Base-by-base conservation (phyloP, 2,329 filamentous ascomycete genomes). In the Fusarium zealandicum region DNA sequence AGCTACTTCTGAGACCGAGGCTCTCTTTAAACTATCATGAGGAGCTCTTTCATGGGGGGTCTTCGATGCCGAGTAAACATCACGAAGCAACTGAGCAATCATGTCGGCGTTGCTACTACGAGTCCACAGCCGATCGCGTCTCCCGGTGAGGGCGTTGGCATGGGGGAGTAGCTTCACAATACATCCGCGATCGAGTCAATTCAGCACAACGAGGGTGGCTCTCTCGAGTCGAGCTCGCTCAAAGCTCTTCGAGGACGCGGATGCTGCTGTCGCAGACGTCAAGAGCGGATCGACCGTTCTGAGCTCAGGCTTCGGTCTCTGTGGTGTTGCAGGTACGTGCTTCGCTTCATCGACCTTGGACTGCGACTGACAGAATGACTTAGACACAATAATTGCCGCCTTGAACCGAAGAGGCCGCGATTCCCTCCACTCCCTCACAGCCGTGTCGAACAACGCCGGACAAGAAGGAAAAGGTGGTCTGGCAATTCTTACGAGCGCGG, bases 241-340 rank as follows among this genome's bases (percentile, higher is more conserved):
- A 1, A 84, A 84, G 64, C 63, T 83, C 2, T 82, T 74, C 61
- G 69, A 70, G 3, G 82, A 78, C 4, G 88, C 88, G 14, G 86
- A 88, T 58, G 84, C 84, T 35, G 90, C 90, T 6, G 82, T 92
- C 33, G 82, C 84, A 3, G 89, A 91, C 68, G 76, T 93, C 51
- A 78, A 87, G 69, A 87, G 88, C 65, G 84, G 89, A 48, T 86
- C 85, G 10, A 89, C 84, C 0, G 78, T 93, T 30, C 77, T 93
- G 49, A 91, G 89, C 69, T 87, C 90, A 13, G 90, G 90, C 1
- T 93, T 93, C 71, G 90, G 90, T n/a, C 81, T 93, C 11, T 93
- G 89, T 64, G 90, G 90, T 61, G 88, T 92, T 14, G 85, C 87
- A 48, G 83, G 85, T 86, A 75, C 48, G 76, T 66, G 42, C 11